A percentile compares a stretch with the other conserved stretches of the same genome.
Conservation (phyloP, 371 early-diverging fungal species). For the Mycotypha africana region DNA sequence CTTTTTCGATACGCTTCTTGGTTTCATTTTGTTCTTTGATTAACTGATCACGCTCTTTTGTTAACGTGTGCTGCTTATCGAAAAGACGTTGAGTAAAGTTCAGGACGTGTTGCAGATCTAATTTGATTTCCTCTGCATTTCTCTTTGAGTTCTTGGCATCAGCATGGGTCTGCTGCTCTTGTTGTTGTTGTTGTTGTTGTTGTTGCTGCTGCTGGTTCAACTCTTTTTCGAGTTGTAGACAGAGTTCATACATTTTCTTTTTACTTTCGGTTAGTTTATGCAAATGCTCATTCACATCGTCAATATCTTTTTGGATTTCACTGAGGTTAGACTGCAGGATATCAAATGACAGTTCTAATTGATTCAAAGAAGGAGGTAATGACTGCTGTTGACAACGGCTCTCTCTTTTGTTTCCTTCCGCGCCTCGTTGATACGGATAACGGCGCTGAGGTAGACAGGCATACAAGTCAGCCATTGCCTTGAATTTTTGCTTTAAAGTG, state of each 20-base stretch:
- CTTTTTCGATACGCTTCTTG: constrained; percentile 29
- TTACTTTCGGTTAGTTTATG: constrained; percentile 36
- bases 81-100: constrained; percentile 26
- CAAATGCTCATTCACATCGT: constrained; percentile 32
- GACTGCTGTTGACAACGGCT: too few relatives aligned
- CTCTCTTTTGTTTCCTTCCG: too few relatives aligned
- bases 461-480: too few relatives aligned
- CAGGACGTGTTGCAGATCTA: constrained; percentile 29
- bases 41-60: constrained; percentile 21
- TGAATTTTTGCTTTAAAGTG: too few relatives aligned
- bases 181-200: neutral
- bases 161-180: neutral
- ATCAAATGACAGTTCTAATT: constrained; percentile 53
- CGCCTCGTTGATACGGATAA: too few relatives aligned
- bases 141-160: neutral
- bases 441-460: too few relatives aligned
- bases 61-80: constrained; percentile 23
- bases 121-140: constrained; percentile 7
- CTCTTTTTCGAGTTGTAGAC: constrained; percentile 38
- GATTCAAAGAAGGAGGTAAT: constrained; percentile 29
- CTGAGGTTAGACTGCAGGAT: constrained; percentile 49
- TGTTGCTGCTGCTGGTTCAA: neutral
- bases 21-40: constrained; percentile 32
- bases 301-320: constrained; percentile 55
- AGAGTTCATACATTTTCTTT: constrained; percentile 46